phyloP scores from a whole-genome alignment of 2,329 filamentous ascomycete species.

The Diplocarpon rosae region DNA sequence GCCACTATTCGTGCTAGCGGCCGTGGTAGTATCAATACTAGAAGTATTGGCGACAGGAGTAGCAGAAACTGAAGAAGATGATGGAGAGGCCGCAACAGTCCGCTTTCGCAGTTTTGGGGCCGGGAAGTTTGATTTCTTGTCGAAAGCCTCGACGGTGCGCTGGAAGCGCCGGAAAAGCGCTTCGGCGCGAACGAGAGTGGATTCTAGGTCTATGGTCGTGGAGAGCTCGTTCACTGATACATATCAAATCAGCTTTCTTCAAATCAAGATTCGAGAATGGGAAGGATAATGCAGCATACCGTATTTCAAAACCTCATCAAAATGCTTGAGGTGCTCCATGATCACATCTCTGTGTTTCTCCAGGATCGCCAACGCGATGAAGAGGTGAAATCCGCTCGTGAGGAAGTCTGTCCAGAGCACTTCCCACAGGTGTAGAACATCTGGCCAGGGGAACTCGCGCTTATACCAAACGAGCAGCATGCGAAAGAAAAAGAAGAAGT shows the following conservation, averaged over 20 bases:
- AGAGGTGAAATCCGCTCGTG: constrained; percentile 85
- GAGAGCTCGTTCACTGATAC: constrained; percentile 81
- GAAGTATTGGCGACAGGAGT: constrained; percentile 12
- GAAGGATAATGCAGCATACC: constrained; percentile 42
- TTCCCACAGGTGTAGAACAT: constrained; percentile 86
- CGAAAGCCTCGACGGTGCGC: constrained; percentile 77
- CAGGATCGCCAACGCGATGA: constrained; percentile 84
- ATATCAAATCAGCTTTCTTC: constrained; percentile 1
- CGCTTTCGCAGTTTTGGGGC: constrained; percentile 33
- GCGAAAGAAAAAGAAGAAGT: constrained; percentile 99
- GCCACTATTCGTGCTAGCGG: constrained; percentile 20
- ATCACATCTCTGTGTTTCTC: constrained; percentile 96
- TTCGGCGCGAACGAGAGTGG: constrained; percentile 79
- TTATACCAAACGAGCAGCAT: constrained; percentile 99
- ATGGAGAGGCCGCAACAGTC: neutral
- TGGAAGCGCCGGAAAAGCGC: constrained; percentile 80
- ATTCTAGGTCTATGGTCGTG: constrained; percentile 80
- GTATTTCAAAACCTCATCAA: constrained; percentile 97
- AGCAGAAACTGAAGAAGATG: constrained; percentile 1
- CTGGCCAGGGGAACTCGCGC: constrained; percentile 84
- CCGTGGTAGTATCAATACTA: constrained; percentile 29
- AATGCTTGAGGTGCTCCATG: constrained; percentile 85
- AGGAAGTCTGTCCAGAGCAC: constrained; percentile 86
- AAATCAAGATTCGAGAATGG: neutral
- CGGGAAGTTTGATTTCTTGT: constrained; percentile 83